A percentile compares a stretch with the other conserved stretches of the same genome.
phyloP scores from a whole-genome alignment of 345 rosid species.

The Geranium brycei region DNA sequence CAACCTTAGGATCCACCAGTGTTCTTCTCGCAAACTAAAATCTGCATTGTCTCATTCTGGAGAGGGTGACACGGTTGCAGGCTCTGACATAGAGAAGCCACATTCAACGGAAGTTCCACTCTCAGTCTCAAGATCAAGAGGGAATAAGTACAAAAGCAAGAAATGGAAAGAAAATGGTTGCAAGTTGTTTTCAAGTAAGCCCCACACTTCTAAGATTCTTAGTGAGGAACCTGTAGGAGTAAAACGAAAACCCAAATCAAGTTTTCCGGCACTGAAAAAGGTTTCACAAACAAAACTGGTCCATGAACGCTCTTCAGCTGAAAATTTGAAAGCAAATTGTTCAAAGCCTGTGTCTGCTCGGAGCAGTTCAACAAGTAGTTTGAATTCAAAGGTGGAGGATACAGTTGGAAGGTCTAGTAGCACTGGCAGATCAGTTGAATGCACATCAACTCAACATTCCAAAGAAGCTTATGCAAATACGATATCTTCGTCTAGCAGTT shows the following conservation, averaged over 20 bases:
- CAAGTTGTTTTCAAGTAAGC: conserved; percentile 13
- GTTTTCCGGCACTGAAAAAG: conserved; percentile 11
- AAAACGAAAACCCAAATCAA: neutral
- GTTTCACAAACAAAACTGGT: conserved; percentile 15
- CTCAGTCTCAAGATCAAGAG: conserved; percentile 36
- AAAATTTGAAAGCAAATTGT: conserved; percentile 9
- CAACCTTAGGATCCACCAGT: conserved; percentile 42
- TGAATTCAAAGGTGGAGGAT: no score
- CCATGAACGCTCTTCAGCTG: conserved; percentile 13
- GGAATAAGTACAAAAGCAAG: conserved; percentile 6
- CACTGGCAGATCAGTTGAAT: no score
- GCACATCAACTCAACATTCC: no score
- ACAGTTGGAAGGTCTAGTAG: no score
- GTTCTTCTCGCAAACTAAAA: conserved; percentile 35
- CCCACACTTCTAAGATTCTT: conserved; percentile 19
- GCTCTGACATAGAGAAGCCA: conserved; percentile 14
- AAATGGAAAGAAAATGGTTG: conserved; percentile 14
- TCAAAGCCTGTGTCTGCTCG: conserved; percentile 7
- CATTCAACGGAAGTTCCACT: conserved; percentile 33
- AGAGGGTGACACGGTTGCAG: conserved; percentile 12
- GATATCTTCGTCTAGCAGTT: no score
- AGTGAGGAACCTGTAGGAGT: conserved; percentile 5
- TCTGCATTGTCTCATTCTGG: conserved; percentile 24
- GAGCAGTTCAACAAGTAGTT: conserved; percentile 3
- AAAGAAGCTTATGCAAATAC: no score